Conservation (phyloP, 768 basidiomycete genomes). For the Tylopilus felleus region DNA sequence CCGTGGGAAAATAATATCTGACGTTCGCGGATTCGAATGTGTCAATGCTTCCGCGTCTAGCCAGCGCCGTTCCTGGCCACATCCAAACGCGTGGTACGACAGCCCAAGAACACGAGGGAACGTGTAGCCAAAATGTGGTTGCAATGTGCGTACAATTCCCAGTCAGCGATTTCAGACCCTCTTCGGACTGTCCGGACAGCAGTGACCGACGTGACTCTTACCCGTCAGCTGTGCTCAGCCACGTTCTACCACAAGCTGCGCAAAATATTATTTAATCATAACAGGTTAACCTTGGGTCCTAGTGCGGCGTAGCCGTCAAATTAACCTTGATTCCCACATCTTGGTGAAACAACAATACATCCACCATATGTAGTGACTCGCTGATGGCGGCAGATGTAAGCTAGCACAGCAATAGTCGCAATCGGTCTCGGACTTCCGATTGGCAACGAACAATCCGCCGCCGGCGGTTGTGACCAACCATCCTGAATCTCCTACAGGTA, state of each 20-base stretch:
- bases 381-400: constrained; percentile 17
- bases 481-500: background rate
- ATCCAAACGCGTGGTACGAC: background rate
- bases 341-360: constrained; percentile 16
- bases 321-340: constrained; percentile 23
- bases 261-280: background rate
- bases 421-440: background rate
- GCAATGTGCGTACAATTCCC: background rate
- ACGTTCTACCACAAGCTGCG: background rate
- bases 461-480: background rate
- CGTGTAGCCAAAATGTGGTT: background rate
- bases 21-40: constrained; percentile 34
- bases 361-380: constrained; percentile 8
- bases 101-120: constrained; percentile 16
- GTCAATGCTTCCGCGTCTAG: constrained; percentile 33
- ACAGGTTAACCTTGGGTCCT: background rate
- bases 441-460: constrained; percentile 4
- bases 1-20: constrained; percentile 29
- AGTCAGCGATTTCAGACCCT: background rate
- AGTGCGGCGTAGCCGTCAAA: constrained; percentile 19
- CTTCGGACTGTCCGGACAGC: no score
- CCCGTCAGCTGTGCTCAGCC: no score
- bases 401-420: constrained; percentile 12
- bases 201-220: no score
- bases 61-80: constrained; percentile 28